phyloP scores from a whole-genome alignment of 257 asterid genomes.

The Ilex aquifolium region DNA sequence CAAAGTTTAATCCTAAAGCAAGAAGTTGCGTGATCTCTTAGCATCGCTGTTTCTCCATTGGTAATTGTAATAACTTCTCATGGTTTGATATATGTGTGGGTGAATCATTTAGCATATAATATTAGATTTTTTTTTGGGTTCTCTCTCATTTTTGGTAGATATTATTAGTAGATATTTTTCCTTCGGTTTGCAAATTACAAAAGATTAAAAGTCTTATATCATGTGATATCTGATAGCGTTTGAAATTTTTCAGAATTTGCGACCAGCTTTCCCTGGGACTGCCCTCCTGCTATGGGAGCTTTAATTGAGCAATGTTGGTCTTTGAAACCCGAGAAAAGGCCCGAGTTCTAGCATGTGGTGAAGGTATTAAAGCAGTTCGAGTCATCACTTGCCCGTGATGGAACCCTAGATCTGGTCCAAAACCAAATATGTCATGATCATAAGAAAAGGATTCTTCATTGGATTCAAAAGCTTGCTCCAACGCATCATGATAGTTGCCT shows the following conservation, averaged over 20 bases:
- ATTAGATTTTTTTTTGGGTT: no score
- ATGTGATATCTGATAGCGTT: no score
- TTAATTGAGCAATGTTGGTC: conserved; percentile 86
- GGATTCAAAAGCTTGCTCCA: conserved; percentile 63
- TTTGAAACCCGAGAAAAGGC: conserved; percentile 76
- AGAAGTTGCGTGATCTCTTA: no score
- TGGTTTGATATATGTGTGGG: no score
- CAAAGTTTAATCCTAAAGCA: no score
- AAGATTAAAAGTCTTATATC: no score
- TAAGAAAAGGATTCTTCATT: conserved; percentile 57
- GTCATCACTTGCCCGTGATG: conserved; percentile 49
- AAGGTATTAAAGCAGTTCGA: conserved; percentile 74
- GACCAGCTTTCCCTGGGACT: conserved; percentile 63
- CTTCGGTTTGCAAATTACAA: no score
- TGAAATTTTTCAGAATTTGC: conserved; percentile 44
- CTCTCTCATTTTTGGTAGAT: no score
- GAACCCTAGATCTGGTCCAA: conserved; percentile 50
- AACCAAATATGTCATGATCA: conserved; percentile 38
- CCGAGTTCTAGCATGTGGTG: conserved; percentile 88
- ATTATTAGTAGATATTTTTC: no score
- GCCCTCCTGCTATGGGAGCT: conserved; percentile 72
- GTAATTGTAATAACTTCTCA: no score
- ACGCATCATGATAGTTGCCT: conserved; percentile 30
- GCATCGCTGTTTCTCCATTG: no score
- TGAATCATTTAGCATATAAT: no score